A percentile compares a stretch with the other conserved stretches of the same genome.
These are phyloP conservation scores for Fagopyrum esculentum DNA, from an alignment of 148 eudicot species.

Conservation along the genomic window DNA sequence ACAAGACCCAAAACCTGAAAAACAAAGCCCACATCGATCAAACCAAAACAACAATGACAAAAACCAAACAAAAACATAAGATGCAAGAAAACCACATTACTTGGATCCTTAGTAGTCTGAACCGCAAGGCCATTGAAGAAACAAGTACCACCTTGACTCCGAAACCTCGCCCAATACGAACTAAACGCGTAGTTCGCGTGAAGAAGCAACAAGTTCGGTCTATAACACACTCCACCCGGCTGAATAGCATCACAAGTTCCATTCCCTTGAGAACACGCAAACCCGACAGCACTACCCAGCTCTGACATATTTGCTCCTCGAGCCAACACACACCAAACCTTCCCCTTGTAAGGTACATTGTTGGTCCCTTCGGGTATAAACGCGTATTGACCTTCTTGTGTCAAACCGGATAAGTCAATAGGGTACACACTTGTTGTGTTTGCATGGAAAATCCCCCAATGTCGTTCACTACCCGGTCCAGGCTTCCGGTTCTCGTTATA, in stretches of 20 bases:
- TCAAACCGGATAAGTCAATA: constrained; percentile 65
- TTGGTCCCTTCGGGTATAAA: constrained; percentile 45
- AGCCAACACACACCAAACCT: constrained; percentile 75
- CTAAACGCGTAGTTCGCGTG: constrained; percentile 90
- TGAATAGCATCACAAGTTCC: constrained; percentile 71
- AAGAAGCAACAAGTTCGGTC: constrained; percentile 39
- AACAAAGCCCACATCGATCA: background rate
- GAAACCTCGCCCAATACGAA: constrained; percentile 73
- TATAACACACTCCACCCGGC: constrained; percentile 55
- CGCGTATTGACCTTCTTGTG: constrained; percentile 30
- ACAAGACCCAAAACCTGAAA: constrained; percentile 11
- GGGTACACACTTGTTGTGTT: constrained; percentile 46
- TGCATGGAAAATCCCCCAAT: constrained; percentile 74
- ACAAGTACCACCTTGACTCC: constrained; percentile 61
- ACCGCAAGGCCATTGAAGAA: constrained; percentile 66
- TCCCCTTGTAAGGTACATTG: constrained; percentile 61
- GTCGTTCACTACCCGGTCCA: constrained; percentile 83
- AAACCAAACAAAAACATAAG: background rate
- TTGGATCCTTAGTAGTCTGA: constrained; percentile 64
- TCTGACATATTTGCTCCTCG: constrained; percentile 39
- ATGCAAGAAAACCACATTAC: constrained; percentile 31
- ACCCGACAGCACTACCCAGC: constrained; percentile 41
- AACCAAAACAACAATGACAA: background rate
- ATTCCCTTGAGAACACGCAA: constrained; percentile 91
- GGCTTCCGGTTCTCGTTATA: constrained; percentile 75